phyloP scores from a whole-genome alignment of 2,329 filamentous ascomycete species.

The Exserohilum rostratum region DNA sequence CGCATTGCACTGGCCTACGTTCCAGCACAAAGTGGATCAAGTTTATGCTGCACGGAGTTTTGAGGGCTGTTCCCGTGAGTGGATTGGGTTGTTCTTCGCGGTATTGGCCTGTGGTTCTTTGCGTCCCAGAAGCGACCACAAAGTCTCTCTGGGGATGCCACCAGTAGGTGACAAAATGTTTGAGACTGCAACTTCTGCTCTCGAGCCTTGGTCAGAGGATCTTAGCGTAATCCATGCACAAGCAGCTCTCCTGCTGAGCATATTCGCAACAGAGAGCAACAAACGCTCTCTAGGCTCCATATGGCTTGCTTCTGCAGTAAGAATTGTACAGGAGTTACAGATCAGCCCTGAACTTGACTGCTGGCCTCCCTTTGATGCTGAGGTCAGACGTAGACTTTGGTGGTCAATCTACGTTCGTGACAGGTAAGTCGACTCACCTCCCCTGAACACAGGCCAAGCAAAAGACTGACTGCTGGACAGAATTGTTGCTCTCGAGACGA shows the following conservation, averaged over 20 bases:
- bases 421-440: slow-evolving; percentile 59
- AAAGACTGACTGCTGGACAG: slow-evolving; percentile 51
- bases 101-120: slow-evolving; percentile 83
- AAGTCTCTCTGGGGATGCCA: slow-evolving; percentile 60
- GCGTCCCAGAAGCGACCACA: slow-evolving; percentile 66
- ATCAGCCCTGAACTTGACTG: slow-evolving; percentile 76
- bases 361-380: slow-evolving; percentile 76
- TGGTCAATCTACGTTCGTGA: slow-evolving; percentile 94
- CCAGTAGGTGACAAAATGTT: slow-evolving; percentile 69
- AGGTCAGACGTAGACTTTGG: slow-evolving; percentile 89
- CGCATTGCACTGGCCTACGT: slow-evolving; percentile 85
- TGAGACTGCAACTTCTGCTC: slow-evolving; percentile 70
- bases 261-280: slow-evolving; percentile 86
- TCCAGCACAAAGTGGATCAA: slow-evolving; percentile 75
- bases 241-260: slow-evolving; percentile 72
- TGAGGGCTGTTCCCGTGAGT: slow-evolving; percentile 67
- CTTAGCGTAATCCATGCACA: slow-evolving; percentile 77
- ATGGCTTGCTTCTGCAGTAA: slow-evolving; percentile 81
- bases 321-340: slow-evolving; percentile 82
- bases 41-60: slow-evolving; percentile 72
- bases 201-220: slow-evolving; percentile 83
- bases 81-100: slow-evolving; percentile 80
- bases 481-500: slow-evolving; percentile 77
- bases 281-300: slow-evolving; percentile 83
- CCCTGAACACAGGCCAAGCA: background rate